Conservation (phyloP, 495 filamentous ascomycete genomes). For the Astrothelium subdiscretum region DNA sequence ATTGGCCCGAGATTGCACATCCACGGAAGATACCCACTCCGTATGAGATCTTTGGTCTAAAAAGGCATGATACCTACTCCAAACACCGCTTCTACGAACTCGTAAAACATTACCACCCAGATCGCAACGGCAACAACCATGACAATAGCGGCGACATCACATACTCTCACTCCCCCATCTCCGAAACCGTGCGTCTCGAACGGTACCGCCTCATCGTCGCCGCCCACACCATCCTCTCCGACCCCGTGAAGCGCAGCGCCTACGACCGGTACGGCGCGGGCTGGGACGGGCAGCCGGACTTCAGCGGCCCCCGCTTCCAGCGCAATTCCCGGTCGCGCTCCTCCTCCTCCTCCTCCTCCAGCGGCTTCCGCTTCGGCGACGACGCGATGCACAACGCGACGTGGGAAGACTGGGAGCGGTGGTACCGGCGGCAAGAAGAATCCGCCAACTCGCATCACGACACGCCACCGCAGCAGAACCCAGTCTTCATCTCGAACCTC, state of each 20-base stretch:
- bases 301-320: constrained; percentile 22
- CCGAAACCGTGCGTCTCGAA: constrained; percentile 53
- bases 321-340: constrained; percentile 21
- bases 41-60: constrained; percentile 73
- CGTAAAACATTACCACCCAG: constrained; percentile 92
- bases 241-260: constrained; percentile 60
- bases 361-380: constrained; percentile 19
- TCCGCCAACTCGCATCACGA: constrained; percentile 13
- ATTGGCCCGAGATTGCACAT: constrained; percentile 8
- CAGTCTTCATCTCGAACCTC: constrained; percentile 60
- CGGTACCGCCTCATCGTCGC: constrained; percentile 78
- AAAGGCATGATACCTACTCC: constrained; percentile 54
- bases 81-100: constrained; percentile 79
- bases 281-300: constrained; percentile 49
- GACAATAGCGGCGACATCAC: constrained; percentile 8
- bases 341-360: not conserved
- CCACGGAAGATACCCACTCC: constrained; percentile 50
- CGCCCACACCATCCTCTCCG: constrained; percentile 82
- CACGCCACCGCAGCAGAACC: constrained; percentile 35
- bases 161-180: constrained; percentile 19
- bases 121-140: constrained; percentile 34
- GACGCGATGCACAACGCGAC: constrained; percentile 70
- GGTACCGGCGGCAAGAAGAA: constrained; percentile 48
- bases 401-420: constrained; percentile 97
- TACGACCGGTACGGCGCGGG: constrained; percentile 77